phyloP scores from a whole-genome alignment of 768 basidiomycete genomes.

The Leccinum pellstonianum region DNA sequence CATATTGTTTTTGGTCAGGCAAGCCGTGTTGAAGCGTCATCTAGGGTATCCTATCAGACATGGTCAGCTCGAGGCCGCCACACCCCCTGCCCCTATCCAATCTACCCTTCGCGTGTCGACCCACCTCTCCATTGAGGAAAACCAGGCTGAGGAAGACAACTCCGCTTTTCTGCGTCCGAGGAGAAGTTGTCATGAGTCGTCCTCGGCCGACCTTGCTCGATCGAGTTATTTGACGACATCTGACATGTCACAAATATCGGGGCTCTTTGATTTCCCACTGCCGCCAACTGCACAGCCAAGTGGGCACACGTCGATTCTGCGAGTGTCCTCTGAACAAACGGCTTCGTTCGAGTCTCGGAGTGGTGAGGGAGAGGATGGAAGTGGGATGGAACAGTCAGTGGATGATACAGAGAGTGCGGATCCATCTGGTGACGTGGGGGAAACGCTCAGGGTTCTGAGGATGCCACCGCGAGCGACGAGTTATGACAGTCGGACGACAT shows the following conservation, averaged over 20 bases:
- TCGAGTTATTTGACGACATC: slow-evolving; percentile 67
- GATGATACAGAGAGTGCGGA: neutral
- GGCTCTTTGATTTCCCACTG: slow-evolving; percentile 68
- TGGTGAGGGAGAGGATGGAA: neutral
- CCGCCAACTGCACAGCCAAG: slow-evolving; percentile 44
- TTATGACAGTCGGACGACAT: slow-evolving; percentile 23
- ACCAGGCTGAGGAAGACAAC: slow-evolving; percentile 2
- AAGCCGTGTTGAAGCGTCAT: neutral
- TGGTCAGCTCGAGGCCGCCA: slow-evolving; percentile 16
- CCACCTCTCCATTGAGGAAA: slow-evolving; percentile 23
- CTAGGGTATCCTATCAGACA: slow-evolving; percentile 27
- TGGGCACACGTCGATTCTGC: slow-evolving; percentile 42
- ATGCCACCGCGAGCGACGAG: slow-evolving; percentile 5
- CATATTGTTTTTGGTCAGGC: neutral
- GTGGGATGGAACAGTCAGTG: neutral
- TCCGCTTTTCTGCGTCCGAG: slow-evolving; percentile 13
- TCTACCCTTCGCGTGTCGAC: slow-evolving; percentile 17
- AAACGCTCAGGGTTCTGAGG: slow-evolving; percentile 15
- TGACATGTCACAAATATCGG: slow-evolving; percentile 60
- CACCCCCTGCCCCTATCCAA: slow-evolving; percentile 14
- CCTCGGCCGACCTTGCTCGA: slow-evolving; percentile 36
- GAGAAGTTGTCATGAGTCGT: slow-evolving; percentile 21
- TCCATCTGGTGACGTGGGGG: slow-evolving; percentile 14
- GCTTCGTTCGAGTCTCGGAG: slow-evolving; percentile 2
- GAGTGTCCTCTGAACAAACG: slow-evolving; percentile 40